A percentile compares a stretch with the other conserved stretches of the same genome.
Conservation (phyloP, 441 rosid species). For the Flueggea neowawraea region DNA sequence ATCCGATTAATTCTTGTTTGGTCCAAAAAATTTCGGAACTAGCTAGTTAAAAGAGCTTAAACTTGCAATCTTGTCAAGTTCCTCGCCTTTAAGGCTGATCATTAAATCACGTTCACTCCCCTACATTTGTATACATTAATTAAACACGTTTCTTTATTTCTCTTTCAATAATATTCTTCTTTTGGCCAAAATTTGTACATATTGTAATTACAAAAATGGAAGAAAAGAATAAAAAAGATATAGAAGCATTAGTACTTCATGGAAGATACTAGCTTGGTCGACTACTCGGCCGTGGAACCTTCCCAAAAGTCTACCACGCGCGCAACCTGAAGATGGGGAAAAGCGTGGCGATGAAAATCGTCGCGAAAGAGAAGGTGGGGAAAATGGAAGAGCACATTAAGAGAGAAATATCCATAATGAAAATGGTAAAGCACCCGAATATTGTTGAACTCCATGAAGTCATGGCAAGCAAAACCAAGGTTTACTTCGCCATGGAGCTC, state of each 20-base stretch:
- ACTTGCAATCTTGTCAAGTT: no score
- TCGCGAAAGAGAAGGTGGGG: slow-evolving; percentile 86
- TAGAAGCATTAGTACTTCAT: slow-evolving; percentile 29
- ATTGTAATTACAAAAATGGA: no score
- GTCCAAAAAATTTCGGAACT: no score
- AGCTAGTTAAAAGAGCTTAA: no score
- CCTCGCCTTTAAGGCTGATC: no score
- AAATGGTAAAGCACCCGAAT: slow-evolving; percentile 78
- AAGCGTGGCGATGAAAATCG: slow-evolving; percentile 80
- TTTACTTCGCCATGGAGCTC: slow-evolving; percentile 90
- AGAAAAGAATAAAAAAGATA: no score
- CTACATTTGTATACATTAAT: no score
- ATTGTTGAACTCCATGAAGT: slow-evolving; percentile 88
- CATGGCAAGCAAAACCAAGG: slow-evolving; percentile 89
- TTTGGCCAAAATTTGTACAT: no score
- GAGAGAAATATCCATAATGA: slow-evolving; percentile 91
- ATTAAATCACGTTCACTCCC: no score
- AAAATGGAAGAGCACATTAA: slow-evolving; percentile 77
- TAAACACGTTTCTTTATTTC: no score
- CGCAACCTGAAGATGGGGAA: slow-evolving; percentile 47
- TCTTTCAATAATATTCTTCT: no score
- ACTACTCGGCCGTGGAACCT: slow-evolving; percentile 73
- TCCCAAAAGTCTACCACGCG: slow-evolving; percentile 81
- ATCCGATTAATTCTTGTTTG: no score
- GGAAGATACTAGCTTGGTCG: slow-evolving; percentile 89